Evolutionary conservation across 2,329 filamentous ascomycete species (phyloP), one percentile per base, ranked within the genome.

Genomic region (Emericellopsis cladophorae): DNA sequence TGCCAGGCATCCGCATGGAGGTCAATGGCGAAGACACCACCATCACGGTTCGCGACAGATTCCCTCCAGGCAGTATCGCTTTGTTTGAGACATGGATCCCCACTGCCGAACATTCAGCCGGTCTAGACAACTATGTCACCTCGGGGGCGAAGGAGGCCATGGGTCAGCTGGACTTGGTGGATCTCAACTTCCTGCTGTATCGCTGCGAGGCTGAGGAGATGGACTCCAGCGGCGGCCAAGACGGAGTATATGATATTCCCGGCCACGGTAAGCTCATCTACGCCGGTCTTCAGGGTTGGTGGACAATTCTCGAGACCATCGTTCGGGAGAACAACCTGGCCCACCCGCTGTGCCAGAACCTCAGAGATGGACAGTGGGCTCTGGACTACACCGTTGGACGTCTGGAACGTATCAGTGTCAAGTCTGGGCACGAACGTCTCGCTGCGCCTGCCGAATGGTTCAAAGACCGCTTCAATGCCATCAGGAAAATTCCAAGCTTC

Each of bases 231-330:
- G 74, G 72, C 40, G 86, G 87, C 4, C 72, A 75, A 44, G 86
- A 95, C 56, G 90, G 92, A n/a, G 80, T 81, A 8, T 98, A 96
- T 62, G 75, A 80, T 40, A 82, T 98, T 47, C 92, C 92, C 2
- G 80, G 81, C 1, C 70, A 88, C 54, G 90, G 89, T 3, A 79
- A 83, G 44, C 72, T 95, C 34, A 85, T 95, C 2, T 98, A 96
- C 59, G 90, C 90, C 45, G 92, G 92, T 45, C 71, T 98, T n/a
- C 92, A 98, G 59, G 93, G 93, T 31, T 98, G 92, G 90, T 95
- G 90, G 88, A 95, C 88, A 56, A 68, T 95, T 1, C 66, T 98
- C 34, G 81, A 87, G 51, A 72, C 84, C 43, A 82, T 98, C 46
- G 84, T 96, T 50, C 75, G 72, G 39, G 79, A 92, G 47, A 98